Base-by-base conservation (phyloP, 2,329 filamentous ascomycete species). In the Zopfia rhizophila region DNA sequence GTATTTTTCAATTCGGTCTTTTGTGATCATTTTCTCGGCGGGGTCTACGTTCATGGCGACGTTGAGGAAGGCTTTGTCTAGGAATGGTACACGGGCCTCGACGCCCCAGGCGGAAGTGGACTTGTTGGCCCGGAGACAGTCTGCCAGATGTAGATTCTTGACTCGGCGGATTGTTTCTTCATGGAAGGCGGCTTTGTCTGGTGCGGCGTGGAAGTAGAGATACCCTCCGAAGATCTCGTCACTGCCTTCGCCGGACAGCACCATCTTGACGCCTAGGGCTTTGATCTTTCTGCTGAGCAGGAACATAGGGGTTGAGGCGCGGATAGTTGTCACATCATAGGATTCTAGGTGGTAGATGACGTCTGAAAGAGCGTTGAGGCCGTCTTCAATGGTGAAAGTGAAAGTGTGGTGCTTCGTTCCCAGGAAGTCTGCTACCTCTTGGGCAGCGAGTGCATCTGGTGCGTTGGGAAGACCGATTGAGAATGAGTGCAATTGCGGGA, bases 251-350 rank as follows among this genome's bases (percentile, higher is more conserved):
- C 94, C 94, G 66, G 89, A 95, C 53, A 99, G 83, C 45, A 99
- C 94, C 94, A 99, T 99, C 85, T 99, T 99, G 69, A 99, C 90
- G 55, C 94, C 94, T 87, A 97, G 93, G 24, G 92, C 94, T 82
- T 99, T 99, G 82, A 99, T 99, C 82, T 99, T 99, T 72, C 95
- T 87, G 52, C 91, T 94, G 35, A 99, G 83, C 55, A 99, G 80
- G 78, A 97, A 99, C 94, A 99, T 99, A 58, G 94, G 94, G 8
- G 94, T 99, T 8, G 93, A 97, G 43, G 94, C 94, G 69, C 94
- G 91, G 70, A 99, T 97, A 3, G 94, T 99, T 40, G 94, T 99
- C 18, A 99, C 94, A 72, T 99, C 94, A 77, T 94, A 99, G 11
- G 91, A 91, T 80, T 99, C 94, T 51, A 99, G 85, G 77, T 99